A percentile compares a stretch with the other conserved stretches of the same genome.
These are phyloP conservation scores for Cladosporium sp. DNA, from an alignment of 2,329 filamentous ascomycete genomes.

Conservation along the genomic window DNA sequence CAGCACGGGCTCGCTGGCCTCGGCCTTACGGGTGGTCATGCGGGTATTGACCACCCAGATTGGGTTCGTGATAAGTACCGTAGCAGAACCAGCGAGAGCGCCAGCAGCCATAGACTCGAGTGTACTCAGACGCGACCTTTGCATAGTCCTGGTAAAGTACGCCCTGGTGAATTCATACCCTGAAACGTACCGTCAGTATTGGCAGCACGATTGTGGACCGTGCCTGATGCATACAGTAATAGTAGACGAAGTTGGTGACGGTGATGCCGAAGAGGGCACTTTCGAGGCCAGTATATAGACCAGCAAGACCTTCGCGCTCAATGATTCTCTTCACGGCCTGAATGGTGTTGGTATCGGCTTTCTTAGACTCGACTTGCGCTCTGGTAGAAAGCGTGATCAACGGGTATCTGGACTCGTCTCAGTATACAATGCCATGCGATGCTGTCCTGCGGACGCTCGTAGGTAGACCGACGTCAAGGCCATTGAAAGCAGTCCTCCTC, in stretches of 20 bases:
- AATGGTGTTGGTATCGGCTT: slow-evolving; percentile 78
- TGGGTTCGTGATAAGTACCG: slow-evolving; percentile 92
- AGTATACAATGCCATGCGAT: slow-evolving; percentile 10
- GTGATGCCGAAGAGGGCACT: slow-evolving; percentile 96
- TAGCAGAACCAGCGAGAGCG: slow-evolving; percentile 87
- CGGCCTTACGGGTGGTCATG: slow-evolving; percentile 85
- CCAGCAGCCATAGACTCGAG: slow-evolving; percentile 93
- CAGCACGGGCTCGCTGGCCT: slow-evolving; percentile 37
- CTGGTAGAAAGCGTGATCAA: slow-evolving; percentile 96
- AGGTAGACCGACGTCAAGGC: slow-evolving; percentile 66
- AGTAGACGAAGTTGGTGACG: slow-evolving; percentile 99
- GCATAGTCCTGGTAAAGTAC: slow-evolving; percentile 75
- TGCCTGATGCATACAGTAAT: slow-evolving; percentile 66
- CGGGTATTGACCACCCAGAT: slow-evolving; percentile 99
- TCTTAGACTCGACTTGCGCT: slow-evolving; percentile 95
- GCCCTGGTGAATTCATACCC: slow-evolving; percentile 94
- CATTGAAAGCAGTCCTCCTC: slow-evolving; percentile 93
- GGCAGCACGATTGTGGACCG: not conserved
- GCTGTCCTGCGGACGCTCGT: slow-evolving; percentile 21
- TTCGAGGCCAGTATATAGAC: slow-evolving; percentile 89
- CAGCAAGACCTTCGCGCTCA: slow-evolving; percentile 81
- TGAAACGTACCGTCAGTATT: slow-evolving; percentile 19
- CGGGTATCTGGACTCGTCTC: slow-evolving; percentile 63
- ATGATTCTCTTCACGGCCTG: slow-evolving; percentile 82
- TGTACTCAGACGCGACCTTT: slow-evolving; percentile 77